Evolutionary conservation across 139 green algal species (phyloP), one percentile per base, ranked within the genome.

Genomic region (Picochlorum sp.): DNA sequence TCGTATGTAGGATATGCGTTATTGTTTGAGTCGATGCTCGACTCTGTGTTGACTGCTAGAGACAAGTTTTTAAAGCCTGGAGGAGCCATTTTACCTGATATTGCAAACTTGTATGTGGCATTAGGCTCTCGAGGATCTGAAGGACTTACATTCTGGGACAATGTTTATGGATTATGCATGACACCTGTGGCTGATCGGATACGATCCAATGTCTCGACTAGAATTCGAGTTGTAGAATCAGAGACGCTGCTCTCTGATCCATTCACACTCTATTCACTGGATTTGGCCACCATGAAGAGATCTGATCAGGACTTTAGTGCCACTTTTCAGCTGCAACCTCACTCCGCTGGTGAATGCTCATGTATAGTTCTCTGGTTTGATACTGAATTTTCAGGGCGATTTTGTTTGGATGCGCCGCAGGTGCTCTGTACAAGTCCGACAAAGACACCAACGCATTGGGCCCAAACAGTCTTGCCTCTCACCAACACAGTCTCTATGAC

Each of bases 11-110:
- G 72, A 21, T 98, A 98, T 77, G 90, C 79, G 3, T 79, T 98
- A 65, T 74, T 98, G 41, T 98, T 95, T 77, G 93, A 98, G 80
- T 88, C 76, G 61, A 98, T 98, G 93, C 79, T 98, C 45, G 79
- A 90, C 66, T 86, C 79, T 6, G 89, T 98, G 50, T 38, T 93
- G 8, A 24, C 73, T 32, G 85, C 83, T 4, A 71, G 86, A 1
- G 79, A 84, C 62, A 67, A 66, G 50, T 93, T 74, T 72, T 74
- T 96, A 37, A 86, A 82, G 49, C 88, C 91, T 1, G 92, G 88
- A 4, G 92, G 92, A 20, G 87, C 84, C 2, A 41, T 98, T 55
- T 79, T 98, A 62, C 93, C 93, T 3, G 90, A 98, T 78, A 30
- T 71, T 4, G 88, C 88, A 0, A 61, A 23, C 54, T 81, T 98